Conservation (phyloP, 352 stramenopile genomes). For the Phytophthora sojae region DNA sequence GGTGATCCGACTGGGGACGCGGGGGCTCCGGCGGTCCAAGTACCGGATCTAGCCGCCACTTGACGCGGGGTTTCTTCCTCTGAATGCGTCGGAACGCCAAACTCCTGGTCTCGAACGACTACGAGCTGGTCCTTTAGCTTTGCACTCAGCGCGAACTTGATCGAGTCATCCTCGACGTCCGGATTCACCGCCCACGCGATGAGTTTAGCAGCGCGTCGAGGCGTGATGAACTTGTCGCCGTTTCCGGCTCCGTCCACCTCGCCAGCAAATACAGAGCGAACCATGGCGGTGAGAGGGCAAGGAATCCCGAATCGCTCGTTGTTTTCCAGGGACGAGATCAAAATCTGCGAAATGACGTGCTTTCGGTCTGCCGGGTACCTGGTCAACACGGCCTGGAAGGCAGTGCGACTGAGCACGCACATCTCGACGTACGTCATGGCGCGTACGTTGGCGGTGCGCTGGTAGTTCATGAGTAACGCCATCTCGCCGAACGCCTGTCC, state of each 20-base stretch:
- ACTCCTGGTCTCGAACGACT: slow-evolving; percentile 25
- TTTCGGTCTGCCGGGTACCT: slow-evolving; percentile 41
- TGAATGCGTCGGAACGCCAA: slow-evolving; percentile 5
- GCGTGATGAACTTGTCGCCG: slow-evolving; percentile 29
- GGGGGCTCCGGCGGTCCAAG: too few species aligned
- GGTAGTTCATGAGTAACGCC: slow-evolving; percentile 56
- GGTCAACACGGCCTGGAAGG: slow-evolving; percentile 44
- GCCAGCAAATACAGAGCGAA: slow-evolving; percentile 32
- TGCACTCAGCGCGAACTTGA: slow-evolving; percentile 31
- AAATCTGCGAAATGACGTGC: slow-evolving; percentile 44
- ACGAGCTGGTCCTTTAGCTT: slow-evolving; percentile 34
- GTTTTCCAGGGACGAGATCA: slow-evolving; percentile 42
- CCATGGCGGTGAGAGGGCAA: slow-evolving; percentile 37
- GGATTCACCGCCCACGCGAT: slow-evolving; percentile 35
- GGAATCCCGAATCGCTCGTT: slow-evolving; percentile 41
- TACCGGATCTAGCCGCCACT: not conserved
- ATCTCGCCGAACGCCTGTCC: slow-evolving; percentile 63
- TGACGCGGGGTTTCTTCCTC: slow-evolving; percentile 2
- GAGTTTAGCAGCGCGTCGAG: slow-evolving; percentile 29
- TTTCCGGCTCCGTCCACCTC: slow-evolving; percentile 12
- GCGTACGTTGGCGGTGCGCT: slow-evolving; percentile 49
- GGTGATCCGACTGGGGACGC: not conserved
- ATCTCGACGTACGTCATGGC: slow-evolving; percentile 58
- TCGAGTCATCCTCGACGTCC: slow-evolving; percentile 36
- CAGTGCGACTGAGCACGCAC: slow-evolving; percentile 45